These are phyloP conservation scores for Tetrapyrgos nigripes DNA, from an alignment of 1,284 basidiomycete genomes.

Conservation along the genomic window DNA sequence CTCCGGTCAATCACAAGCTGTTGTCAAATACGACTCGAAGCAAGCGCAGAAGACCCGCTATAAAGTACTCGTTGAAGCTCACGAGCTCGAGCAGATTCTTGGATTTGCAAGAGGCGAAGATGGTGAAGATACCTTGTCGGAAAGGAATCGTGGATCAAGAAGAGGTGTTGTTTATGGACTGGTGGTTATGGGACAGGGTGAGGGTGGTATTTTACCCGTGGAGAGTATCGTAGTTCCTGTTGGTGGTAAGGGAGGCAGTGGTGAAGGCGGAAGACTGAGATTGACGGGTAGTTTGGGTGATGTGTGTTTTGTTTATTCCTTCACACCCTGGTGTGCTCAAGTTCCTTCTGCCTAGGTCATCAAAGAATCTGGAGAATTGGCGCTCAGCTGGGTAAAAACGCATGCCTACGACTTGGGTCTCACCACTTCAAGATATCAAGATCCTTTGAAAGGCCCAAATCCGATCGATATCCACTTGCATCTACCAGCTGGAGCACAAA, in stretches of 20 bases:
- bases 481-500: constrained; percentile 85
- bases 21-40: neutral
- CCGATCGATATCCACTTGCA: constrained; percentile 88
- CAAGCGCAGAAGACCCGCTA: constrained; percentile 46
- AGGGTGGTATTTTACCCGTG: constrained; percentile 86
- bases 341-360: constrained; percentile 59
- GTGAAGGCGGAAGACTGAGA: constrained; percentile 71
- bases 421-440: constrained; percentile 68
- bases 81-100: constrained; percentile 85
- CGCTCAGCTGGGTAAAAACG: constrained; percentile 87
- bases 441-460: constrained; percentile 75
- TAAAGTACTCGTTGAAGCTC: constrained; percentile 65
- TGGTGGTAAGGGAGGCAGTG: constrained; percentile 7
- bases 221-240: constrained; percentile 76
- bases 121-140: constrained; percentile 55
- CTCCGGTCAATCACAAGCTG: neutral
- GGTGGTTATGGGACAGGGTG: constrained; percentile 89
- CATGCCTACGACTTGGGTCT: constrained; percentile 85
- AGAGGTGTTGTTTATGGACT: constrained; percentile 85
- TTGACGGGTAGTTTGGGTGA: constrained; percentile 86
- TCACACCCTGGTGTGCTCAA: neutral
- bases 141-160: constrained; percentile 66
- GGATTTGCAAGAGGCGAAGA: constrained; percentile 85
- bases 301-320: constrained; percentile 39
- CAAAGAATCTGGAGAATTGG: constrained; percentile 88